Evolutionary conservation across 176 grass and related monocot species (phyloP), one percentile per base, ranked within the genome.

Genomic region (Musa schizocarpa): DNA sequence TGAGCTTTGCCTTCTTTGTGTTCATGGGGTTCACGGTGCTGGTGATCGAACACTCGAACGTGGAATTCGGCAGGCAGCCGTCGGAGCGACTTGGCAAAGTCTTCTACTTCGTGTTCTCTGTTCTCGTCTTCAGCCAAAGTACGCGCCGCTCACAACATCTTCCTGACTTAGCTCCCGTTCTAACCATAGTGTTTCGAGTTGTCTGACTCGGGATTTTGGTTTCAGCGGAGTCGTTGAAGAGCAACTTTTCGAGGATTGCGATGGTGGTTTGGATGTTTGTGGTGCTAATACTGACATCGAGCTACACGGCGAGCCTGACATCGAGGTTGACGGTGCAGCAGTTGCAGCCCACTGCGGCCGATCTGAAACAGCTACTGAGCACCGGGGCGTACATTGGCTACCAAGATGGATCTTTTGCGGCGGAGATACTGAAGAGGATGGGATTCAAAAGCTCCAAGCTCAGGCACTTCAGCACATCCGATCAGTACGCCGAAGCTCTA

Each of bases 231-330:
- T 90, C 78, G 52, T 68, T 91, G 34, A 58, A 49, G 69, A 88
- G 88, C 69, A 87, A 79, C 72, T 19, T 82, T 11, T 84, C 92
- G 2, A 90, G 74, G 68, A 34, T 96, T 55, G 52, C 72, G 66
- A 68, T 96, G 58, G 83, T 90, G 11, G 72, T 88, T 53, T 90
- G 88, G 88, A 73, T 84, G 58, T 90, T 96, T 23, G 79, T 80
- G 34, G 86, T 90, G 54, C 56, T 88, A 50, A 81, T 91, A 76
- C 69, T 88, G 71, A 87, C 82, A 54, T 87, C 86, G 68, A 96
- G 83, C 76, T 96, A 96, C 76, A 81, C 81, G 0, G 88, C 88
- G 51, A 91, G 87, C 76, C 68, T 89, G 19, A 86, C 88, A n/a
- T 96, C 92, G 23, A 86, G 86, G 63, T 17, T 94, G 17, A 95